A percentile compares a stretch with the other conserved stretches of the same genome.
phyloP scores from a whole-genome alignment of 345 rosid species.

The Ailanthus altissimus region DNA sequence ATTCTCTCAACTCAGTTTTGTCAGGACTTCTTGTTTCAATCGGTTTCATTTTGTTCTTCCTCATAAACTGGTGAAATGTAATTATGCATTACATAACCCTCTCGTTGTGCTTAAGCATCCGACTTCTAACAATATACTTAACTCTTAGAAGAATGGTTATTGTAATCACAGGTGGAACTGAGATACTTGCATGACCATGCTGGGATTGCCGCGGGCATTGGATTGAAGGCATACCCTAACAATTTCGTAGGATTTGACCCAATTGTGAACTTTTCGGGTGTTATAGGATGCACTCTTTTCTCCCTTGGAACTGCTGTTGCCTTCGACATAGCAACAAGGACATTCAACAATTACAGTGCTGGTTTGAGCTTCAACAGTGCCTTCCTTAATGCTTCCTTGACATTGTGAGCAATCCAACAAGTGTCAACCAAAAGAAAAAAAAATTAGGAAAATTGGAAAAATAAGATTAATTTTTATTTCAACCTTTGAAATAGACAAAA shows the following conservation, averaged over 20 bases:
- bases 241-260: conserved; percentile 35
- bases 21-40: not conserved
- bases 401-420: conserved; percentile 39
- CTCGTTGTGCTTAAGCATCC: not conserved
- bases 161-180: conserved; percentile 43
- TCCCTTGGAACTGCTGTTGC: conserved; percentile 44
- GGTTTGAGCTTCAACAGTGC: conserved; percentile 45
- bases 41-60: not conserved
- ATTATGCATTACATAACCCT: not conserved
- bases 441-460: not conserved
- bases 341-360: conserved; percentile 34
- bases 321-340: conserved; percentile 29
- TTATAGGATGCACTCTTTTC: conserved; percentile 37
- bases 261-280: conserved; percentile 41
- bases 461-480: not conserved
- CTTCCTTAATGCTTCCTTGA: conserved; percentile 44
- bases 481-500: not conserved
- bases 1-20: conserved; percentile 3
- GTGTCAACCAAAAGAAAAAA: not conserved
- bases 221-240: conserved; percentile 27
- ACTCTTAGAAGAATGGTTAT: conserved; percentile 2
- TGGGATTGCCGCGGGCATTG: conserved; percentile 44
- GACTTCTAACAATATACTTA: not conserved
- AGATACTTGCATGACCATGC: conserved; percentile 40
- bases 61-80: not conserved